Evolutionary conservation across 225 moss, liverwort and hornwort genomes (phyloP).

Genomic region (Bryum argenteum): DNA sequence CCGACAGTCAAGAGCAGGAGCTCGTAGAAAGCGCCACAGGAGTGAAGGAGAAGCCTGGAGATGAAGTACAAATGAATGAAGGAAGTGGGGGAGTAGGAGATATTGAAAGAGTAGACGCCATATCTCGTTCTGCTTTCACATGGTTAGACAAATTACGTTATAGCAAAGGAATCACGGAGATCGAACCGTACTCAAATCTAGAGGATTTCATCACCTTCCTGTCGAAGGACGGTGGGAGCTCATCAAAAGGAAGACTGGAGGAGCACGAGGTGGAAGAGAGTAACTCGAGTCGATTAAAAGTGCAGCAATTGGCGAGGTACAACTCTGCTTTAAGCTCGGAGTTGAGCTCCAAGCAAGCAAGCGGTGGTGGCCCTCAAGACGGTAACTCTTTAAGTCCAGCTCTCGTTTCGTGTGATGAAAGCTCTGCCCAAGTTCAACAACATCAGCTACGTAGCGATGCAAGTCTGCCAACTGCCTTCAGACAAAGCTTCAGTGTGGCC

Average conservation of each 20-base stretch:
- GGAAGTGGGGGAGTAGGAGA: conserved; percentile 20
- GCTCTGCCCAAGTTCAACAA: conserved; percentile 34
- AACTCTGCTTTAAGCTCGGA: conserved; percentile 35
- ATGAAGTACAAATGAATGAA: conserved; percentile 34
- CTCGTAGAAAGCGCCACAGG: conserved; percentile 31
- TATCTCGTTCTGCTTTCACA: conserved; percentile 48
- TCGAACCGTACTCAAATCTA: conserved; percentile 48
- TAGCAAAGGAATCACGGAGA: conserved; percentile 51
- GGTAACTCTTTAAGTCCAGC: conserved; percentile 21
- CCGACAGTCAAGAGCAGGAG: conserved; percentile 34
- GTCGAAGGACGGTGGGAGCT: conserved; percentile 36
- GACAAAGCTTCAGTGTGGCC: conserved; percentile 1
- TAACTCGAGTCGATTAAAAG: conserved; percentile 26
- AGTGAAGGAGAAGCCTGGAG: conserved; percentile 37
- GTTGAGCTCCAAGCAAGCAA: conserved; percentile 41
- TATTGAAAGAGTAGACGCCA: conserved; percentile 42
- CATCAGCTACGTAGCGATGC: conserved; percentile 43
- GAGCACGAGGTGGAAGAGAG: conserved; percentile 27
- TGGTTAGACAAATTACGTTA: conserved; percentile 61
- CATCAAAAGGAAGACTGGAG: conserved; percentile 28
- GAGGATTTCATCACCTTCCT: conserved; percentile 54
- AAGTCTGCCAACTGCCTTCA: conserved; percentile 31
- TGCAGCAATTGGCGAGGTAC: conserved; percentile 31
- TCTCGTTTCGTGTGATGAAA: conserved; percentile 34
- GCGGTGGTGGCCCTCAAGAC: conserved; percentile 21